Evolutionary conservation across 495 filamentous ascomycete species (phyloP).

Genomic region (Lepraria neglecta): DNA sequence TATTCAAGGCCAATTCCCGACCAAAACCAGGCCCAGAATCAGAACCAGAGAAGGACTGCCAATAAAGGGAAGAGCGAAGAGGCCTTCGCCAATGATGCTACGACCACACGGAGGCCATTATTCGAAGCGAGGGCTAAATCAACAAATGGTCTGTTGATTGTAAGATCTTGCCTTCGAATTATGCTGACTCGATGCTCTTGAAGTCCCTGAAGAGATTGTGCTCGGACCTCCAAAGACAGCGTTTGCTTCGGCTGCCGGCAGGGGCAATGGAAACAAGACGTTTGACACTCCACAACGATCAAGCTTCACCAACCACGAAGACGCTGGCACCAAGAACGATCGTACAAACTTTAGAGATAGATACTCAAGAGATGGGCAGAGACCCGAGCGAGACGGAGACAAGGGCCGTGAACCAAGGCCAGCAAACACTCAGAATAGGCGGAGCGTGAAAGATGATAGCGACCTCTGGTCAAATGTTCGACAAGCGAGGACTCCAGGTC

Average conservation of each 20-base stretch:
- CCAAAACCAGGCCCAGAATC: conserved; percentile 41
- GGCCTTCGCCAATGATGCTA: conserved; percentile 31
- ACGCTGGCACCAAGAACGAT: conserved; percentile 48
- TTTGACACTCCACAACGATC: conserved; percentile 47
- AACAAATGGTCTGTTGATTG: conserved; percentile 45
- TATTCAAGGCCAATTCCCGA: conserved; percentile 40
- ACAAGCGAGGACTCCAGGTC: conserved; percentile 46
- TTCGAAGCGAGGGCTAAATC: conserved; percentile 55
- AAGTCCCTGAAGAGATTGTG: conserved; percentile 72
- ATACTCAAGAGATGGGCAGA: conserved; percentile 44
- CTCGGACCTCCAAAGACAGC: conserved; percentile 81
- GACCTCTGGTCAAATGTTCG: conserved; percentile 56
- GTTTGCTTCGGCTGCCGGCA: conserved; percentile 73
- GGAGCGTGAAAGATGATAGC: conserved; percentile 44
- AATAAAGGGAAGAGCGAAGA: conserved; percentile 26
- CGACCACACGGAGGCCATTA: conserved; percentile 49
- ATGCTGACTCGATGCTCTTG: conserved; percentile 24
- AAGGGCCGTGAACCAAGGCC: conserved; percentile 37
- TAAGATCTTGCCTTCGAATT: not conserved
- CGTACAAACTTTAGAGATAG: conserved; percentile 57
- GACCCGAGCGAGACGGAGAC: conserved; percentile 40
- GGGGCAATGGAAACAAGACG: conserved; percentile 47
- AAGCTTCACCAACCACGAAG: conserved; percentile 44
- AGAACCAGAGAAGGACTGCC: conserved; percentile 37
- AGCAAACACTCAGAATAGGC: conserved; percentile 37